Base-by-base conservation (phyloP, 2,329 filamentous ascomycete species). In the Pyricularia sp. region DNA sequence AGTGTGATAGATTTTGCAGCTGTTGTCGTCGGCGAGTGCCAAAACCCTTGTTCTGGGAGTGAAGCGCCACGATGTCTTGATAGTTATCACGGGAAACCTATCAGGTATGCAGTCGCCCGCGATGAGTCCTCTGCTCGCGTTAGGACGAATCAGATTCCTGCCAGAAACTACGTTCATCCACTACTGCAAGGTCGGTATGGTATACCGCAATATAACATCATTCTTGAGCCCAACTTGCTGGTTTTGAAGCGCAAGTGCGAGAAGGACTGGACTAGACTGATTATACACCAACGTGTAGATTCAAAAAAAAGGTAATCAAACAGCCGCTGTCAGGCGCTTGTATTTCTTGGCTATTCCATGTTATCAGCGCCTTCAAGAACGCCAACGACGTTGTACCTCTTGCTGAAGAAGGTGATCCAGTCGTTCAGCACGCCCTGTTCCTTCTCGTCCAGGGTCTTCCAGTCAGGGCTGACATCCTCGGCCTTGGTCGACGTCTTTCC, bases 391-490 rank as follows among this genome's bases (percentile, higher is more conserved):
- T 96, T 59, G 79, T 99, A 99, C 66, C 94, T 84, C 80, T 97
- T 99, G 70, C 89, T 91, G 77, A 99, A 99, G 78, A 96, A 99
- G 1, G 89, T 96, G 68, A 88, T 86, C 94, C 94, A 99, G 75
- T 99, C 94, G 64, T 93, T 84, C 67, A 99, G 78, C 3, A 89
- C 88, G 30, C 84, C 85, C 79, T 94, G 91, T 75, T 97, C 88
- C 76, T 94, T 92, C 26, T 96, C 92, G 16, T 82, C 81, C 63
- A 99, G 80, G 71, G 92, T 89, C 66, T 88, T 81, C 89, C 91
- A 97, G 63, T 97, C 88, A 2, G 94, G 79, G 35, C 79, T 79
- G 68, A 91, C 93, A 70, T 97, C 93, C 71, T 94, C 91, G 5
- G 83, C 76, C 75, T 96, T 96, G 62, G 93, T 86, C 8, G 92